Conservation (phyloP, 2,329 filamentous ascomycete genomes). For the Conoideocrella luteorostrata region DNA sequence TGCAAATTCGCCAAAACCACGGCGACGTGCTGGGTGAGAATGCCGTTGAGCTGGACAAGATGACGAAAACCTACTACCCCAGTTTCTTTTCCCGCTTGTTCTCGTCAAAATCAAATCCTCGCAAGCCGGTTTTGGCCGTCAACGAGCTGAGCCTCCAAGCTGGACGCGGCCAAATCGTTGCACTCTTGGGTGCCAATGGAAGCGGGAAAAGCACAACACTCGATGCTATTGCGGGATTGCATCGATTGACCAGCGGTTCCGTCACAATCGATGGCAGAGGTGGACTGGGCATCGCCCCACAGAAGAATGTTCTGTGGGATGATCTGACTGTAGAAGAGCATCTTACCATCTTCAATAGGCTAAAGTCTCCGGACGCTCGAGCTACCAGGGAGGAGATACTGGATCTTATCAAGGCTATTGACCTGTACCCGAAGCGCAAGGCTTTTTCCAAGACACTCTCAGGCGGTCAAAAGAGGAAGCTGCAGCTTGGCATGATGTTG, state of each 20-base stretch:
- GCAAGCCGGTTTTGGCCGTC: constrained; percentile 69
- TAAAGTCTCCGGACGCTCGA: constrained; percentile 59
- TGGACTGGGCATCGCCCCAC: constrained; percentile 79
- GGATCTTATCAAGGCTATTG: constrained; percentile 62
- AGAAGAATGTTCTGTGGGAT: constrained; percentile 93
- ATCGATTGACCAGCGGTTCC: constrained; percentile 65
- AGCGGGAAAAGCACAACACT: constrained; percentile 87
- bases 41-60: constrained; percentile 64
- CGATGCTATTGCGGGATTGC: constrained; percentile 79
- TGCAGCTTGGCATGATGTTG: constrained; percentile 92
- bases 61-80: constrained; percentile 74
- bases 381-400: constrained; percentile 54
- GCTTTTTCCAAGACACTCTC: constrained; percentile 73
- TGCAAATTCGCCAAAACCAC: constrained; percentile 30
- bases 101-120: constrained; percentile 30
- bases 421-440: constrained; percentile 66
- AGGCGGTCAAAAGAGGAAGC: constrained; percentile 85
- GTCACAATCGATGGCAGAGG: constrained; percentile 74
- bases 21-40: constrained; percentile 23
- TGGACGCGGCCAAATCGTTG: constrained; percentile 73
- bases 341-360: constrained; percentile 71
- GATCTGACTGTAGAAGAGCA: constrained; percentile 82
- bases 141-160: constrained; percentile 65
- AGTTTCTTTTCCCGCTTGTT: constrained; percentile 51
- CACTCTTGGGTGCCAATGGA: constrained; percentile 82